phyloP scores from a whole-genome alignment of 2,329 filamentous ascomycete species.

The Didymella pomorum region DNA sequence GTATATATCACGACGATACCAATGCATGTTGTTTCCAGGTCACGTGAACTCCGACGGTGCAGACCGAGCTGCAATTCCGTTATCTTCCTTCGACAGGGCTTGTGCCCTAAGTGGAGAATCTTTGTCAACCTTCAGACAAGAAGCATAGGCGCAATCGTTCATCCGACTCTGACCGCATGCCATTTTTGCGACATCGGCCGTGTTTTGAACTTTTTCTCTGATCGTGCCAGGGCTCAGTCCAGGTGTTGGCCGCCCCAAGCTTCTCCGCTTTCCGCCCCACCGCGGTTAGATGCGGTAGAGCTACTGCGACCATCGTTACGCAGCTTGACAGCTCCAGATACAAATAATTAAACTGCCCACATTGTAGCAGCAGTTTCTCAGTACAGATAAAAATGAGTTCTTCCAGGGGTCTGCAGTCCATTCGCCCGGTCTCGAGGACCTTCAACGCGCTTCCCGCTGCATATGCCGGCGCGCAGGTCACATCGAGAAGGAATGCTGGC shows the following conservation, averaged over 20 bases:
- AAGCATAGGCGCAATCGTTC: conserved; percentile 3
- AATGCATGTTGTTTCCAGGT: conserved; percentile 21
- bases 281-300: conserved; percentile 36
- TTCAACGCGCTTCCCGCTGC: conserved; percentile 35
- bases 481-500: conserved; percentile 51
- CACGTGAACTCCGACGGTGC: background rate
- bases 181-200: conserved; percentile 33
- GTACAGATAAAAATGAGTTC: conserved; percentile 39
- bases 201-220: conserved; percentile 6
- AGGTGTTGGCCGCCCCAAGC: conserved; percentile 12
- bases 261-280: conserved; percentile 27
- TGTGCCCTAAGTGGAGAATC: conserved; percentile 4
- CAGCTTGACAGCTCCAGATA: conserved; percentile 31
- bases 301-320: conserved; percentile 25
- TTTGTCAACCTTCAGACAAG: background rate
- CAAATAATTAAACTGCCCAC: conserved; percentile 30
- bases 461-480: conserved; percentile 34
- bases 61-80: background rate
- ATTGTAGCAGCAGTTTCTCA: background rate
- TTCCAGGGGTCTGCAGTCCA: conserved; percentile 43
- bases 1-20: conserved; percentile 27
- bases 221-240: conserved; percentile 15
- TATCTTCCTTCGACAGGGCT: background rate
- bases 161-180: conserved; percentile 32
- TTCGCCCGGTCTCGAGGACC: conserved; percentile 40